phyloP scores from a whole-genome alignment of 1,284 basidiomycete genomes.

The Microbotryum lychnidis-dioicae region DNA sequence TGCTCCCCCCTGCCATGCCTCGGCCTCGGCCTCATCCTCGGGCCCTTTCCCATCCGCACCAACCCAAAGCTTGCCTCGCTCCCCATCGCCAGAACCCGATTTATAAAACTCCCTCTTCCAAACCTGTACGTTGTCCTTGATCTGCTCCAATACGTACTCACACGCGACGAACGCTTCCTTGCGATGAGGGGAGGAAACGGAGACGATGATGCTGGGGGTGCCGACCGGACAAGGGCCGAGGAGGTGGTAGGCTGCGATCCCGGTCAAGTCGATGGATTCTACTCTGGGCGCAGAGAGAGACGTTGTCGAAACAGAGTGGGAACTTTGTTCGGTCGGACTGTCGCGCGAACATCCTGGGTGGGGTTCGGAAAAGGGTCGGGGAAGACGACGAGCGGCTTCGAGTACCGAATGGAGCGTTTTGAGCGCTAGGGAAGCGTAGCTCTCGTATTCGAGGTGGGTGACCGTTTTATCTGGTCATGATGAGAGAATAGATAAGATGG shows the following conservation, averaged over 20 bases:
- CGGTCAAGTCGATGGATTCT: constrained; percentile 13
- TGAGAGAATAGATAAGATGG: neutral
- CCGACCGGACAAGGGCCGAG: constrained; percentile 29
- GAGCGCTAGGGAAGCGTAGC: constrained; percentile 71
- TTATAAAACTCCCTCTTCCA: constrained; percentile 81
- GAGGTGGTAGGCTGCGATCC: constrained; percentile 23
- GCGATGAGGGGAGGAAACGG: constrained; percentile 62
- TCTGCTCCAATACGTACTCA: constrained; percentile 70
- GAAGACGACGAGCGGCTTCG: constrained; percentile 11
- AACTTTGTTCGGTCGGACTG: constrained; percentile 23
- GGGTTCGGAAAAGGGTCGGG: neutral
- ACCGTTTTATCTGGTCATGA: constrained; percentile 55
- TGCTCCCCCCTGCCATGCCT: neutral
- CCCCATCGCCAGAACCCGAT: neutral
- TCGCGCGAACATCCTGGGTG: constrained; percentile 3
- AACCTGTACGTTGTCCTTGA: constrained; percentile 72
- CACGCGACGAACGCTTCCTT: constrained; percentile 70
- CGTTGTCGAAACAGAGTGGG: constrained; percentile 22
- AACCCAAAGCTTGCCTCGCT: neutral
- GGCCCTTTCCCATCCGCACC: constrained; percentile 23
- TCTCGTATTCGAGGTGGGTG: constrained; percentile 63
- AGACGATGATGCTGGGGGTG: constrained; percentile 35
- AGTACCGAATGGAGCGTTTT: constrained; percentile 52
- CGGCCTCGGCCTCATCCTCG: constrained; percentile 9
- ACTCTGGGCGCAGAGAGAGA: neutral